phyloP scores from a whole-genome alignment of 2,329 filamentous ascomycete genomes.

The Purpureocillium lavendulum region DNA sequence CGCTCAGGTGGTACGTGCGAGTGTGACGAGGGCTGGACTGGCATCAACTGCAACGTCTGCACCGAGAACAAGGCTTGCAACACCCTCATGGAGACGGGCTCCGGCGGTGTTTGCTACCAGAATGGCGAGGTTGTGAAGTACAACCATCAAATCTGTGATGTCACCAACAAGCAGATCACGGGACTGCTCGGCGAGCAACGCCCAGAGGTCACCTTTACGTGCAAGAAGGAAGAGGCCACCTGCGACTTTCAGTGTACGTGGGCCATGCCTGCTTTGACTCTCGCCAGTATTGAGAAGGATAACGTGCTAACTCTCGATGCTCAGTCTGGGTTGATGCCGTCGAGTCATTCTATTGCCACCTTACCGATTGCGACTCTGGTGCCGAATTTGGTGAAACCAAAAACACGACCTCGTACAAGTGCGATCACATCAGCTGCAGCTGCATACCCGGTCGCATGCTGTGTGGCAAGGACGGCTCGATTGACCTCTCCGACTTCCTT shows the following conservation, averaged over 20 bases:
- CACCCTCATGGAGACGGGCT: constrained; percentile 73
- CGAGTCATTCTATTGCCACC: constrained; percentile 93
- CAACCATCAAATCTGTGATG: constrained; percentile 97
- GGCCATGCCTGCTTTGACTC: no score
- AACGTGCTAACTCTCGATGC: not conserved
- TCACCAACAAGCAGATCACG: constrained; percentile 91
- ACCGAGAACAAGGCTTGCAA: constrained; percentile 75
- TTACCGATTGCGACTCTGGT: constrained; percentile 70
- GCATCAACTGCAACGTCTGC: constrained; percentile 98
- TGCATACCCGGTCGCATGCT: constrained; percentile 91
- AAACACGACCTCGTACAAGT: constrained; percentile 81
- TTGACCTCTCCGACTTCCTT: constrained; percentile 88
- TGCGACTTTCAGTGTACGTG: constrained; percentile 90
- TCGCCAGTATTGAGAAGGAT: no score
- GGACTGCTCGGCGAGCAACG: constrained; percentile 76
- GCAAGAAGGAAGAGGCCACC: constrained; percentile 61
- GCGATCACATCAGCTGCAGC: constrained; percentile 74
- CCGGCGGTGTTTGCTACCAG: constrained; percentile 85
- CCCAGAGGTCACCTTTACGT: constrained; percentile 92
- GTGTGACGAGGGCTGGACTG: constrained; percentile 89
- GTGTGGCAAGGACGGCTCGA: constrained; percentile 82
- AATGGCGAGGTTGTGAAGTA: constrained; percentile 84
- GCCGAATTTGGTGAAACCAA: constrained; percentile 59
- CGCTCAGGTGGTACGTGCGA: constrained; percentile 65
- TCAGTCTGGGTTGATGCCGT: constrained; percentile 87